Evolutionary conservation across 208 protist species (phyloP).

Genomic region (Naegleria gruberi): DNA sequence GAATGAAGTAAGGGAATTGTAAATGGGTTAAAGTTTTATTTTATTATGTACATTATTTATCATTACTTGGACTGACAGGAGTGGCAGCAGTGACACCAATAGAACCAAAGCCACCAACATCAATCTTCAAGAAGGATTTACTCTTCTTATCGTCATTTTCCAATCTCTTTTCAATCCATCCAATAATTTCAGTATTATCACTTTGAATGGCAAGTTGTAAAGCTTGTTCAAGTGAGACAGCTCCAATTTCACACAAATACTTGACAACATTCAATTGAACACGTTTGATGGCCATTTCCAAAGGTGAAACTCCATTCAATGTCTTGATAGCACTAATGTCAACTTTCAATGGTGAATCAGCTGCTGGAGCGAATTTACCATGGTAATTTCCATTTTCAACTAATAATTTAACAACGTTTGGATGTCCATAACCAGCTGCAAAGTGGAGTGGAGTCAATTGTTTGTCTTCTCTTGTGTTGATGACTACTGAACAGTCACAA

Average conservation of each 20-base stretch:
- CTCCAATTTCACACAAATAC: neutral
- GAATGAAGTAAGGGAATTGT: no score
- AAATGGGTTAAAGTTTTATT: no score
- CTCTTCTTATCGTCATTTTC: neutral
- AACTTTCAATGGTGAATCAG: neutral
- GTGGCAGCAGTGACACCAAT: neutral
- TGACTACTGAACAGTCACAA: neutral
- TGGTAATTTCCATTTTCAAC: neutral
- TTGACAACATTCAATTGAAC: neutral
- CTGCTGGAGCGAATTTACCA: neutral
- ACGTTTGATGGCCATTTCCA: neutral
- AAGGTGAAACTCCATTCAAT: neutral
- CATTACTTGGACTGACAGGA: neutral
- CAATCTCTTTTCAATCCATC: neutral
- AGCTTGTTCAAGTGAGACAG: neutral
- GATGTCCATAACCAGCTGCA: neutral
- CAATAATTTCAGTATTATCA: neutral
- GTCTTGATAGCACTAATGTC: neutral
- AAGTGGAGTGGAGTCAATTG: neutral
- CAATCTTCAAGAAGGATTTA: neutral
- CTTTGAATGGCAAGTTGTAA: neutral
- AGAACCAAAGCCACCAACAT: neutral
- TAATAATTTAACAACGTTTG: neutral
- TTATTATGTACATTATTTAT: no score
- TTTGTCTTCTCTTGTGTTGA: neutral